Conservation (phyloP, 2,329 filamentous ascomycete genomes). For the Arthrobotrys iridis region DNA sequence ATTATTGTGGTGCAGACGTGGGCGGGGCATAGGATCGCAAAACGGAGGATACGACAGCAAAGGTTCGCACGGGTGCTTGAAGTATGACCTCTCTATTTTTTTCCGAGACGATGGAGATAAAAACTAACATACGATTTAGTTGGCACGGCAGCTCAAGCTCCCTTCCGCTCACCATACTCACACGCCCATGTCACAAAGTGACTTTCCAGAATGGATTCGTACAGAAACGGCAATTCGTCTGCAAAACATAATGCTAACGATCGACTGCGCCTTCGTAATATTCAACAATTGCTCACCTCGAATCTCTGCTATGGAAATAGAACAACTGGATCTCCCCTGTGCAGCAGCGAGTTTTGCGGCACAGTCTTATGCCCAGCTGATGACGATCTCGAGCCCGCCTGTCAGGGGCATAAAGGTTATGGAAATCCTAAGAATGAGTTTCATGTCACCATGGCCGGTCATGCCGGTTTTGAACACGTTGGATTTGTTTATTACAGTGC, state of each 20-base stretch:
- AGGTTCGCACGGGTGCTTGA: conserved; percentile 32
- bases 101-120: neutral
- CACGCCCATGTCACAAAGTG: conserved; percentile 4
- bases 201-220: conserved; percentile 40
- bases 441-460: conserved; percentile 13
- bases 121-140: neutral
- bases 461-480: conserved; percentile 33
- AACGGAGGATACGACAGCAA: conserved; percentile 36
- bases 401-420: conserved; percentile 41
- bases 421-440: conserved; percentile 30
- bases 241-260: conserved; percentile 42
- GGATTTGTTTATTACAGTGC: conserved; percentile 41
- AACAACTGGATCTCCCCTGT: conserved; percentile 37
- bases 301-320: conserved; percentile 28
- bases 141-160: conserved; percentile 29
- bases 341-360: conserved; percentile 30
- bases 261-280: conserved; percentile 45
- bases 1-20: conserved; percentile 49
- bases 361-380: conserved; percentile 26
- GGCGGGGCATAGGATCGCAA: conserved; percentile 43
- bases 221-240: conserved; percentile 39
- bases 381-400: conserved; percentile 24
- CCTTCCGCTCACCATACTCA: conserved; percentile 40
- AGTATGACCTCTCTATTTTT: neutral
- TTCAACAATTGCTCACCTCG: conserved; percentile 45